phyloP scores from a whole-genome alignment of 129 eudicot genomes.

The Saussurea involucrata region DNA sequence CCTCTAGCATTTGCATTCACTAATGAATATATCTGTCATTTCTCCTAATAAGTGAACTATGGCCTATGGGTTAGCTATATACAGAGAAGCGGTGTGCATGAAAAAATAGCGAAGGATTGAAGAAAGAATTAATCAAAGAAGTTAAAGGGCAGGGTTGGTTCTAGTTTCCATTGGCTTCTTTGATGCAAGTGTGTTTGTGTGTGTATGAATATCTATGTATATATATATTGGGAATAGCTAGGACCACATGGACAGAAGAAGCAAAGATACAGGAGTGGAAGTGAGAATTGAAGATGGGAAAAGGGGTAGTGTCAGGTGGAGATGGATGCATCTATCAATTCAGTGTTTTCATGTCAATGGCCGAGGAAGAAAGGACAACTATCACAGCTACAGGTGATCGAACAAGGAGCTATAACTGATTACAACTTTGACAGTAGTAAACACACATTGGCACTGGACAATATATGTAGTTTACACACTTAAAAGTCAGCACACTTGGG shows the following conservation, averaged over 20 bases:
- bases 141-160: slow-evolving; percentile 11
- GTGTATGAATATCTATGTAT: neutral
- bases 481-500: neutral
- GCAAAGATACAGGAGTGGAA: slow-evolving; percentile 46
- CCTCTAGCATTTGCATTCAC: too few relatives aligned
- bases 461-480: slow-evolving; percentile 2
- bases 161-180: slow-evolving; percentile 12
- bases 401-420: neutral
- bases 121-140: slow-evolving; percentile 6
- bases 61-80: too few relatives aligned
- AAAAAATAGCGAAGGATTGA: neutral
- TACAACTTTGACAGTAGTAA: slow-evolving; percentile 13
- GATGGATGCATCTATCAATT: slow-evolving; percentile 84
- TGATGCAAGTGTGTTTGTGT: slow-evolving; percentile 15
- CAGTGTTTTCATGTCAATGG: slow-evolving; percentile 70
- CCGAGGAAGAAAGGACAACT: slow-evolving; percentile 64
- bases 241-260: slow-evolving; percentile 38
- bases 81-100: slow-evolving; percentile 17
- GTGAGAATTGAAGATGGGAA: slow-evolving; percentile 8
- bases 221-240: slow-evolving; percentile 25
- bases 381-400: slow-evolving; percentile 12
- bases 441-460: slow-evolving; percentile 21
- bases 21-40: too few relatives aligned
- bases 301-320: slow-evolving; percentile 30
- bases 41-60: too few relatives aligned